Conservation (phyloP, 1,284 basidiomycete genomes). For the Ceratobasidium sp. region DNA sequence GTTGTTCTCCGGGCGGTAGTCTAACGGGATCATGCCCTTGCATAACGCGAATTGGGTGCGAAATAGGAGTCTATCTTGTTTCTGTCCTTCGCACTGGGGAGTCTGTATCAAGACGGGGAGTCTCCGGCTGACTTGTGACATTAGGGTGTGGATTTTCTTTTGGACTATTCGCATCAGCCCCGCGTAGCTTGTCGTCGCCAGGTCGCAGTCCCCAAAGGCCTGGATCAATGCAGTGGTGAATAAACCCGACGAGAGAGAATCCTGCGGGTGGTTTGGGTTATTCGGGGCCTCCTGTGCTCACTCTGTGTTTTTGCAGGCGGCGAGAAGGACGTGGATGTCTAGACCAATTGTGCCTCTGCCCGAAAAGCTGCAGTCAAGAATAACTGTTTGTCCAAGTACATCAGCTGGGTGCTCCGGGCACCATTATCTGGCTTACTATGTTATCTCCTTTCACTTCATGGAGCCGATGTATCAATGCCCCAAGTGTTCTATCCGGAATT, state of each 20-base stretch:
- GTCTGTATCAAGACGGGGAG: neutral
- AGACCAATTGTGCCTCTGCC: slow-evolving; percentile 9
- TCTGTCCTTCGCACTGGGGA: slow-evolving; percentile 36
- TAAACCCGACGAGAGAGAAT: neutral
- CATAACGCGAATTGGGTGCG: slow-evolving; percentile 14
- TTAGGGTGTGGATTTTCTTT: too few species aligned
- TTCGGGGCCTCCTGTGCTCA: neutral
- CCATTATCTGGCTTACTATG: slow-evolving; percentile 6
- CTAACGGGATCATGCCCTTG: slow-evolving; percentile 25
- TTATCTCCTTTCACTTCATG: slow-evolving; percentile 10
- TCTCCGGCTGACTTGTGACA: too few species aligned
- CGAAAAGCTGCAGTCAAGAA: slow-evolving; percentile 10
- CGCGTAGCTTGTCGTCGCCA: slow-evolving; percentile 18
- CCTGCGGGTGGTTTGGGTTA: too few species aligned
- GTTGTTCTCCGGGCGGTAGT: neutral
- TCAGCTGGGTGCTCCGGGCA: neutral
- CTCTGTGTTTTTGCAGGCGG: slow-evolving; percentile 18
- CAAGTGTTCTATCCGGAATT: slow-evolving; percentile 34
- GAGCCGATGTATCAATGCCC: neutral
- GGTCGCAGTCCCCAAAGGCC: slow-evolving; percentile 4
- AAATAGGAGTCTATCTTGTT: slow-evolving; percentile 33
- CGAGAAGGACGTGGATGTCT: slow-evolving; percentile 24
- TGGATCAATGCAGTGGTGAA: slow-evolving; percentile 1
- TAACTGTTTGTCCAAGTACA: neutral
- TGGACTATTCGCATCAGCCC: neutral